phyloP scores from a whole-genome alignment of 768 basidiomycete genomes.

The Trametes maxima region DNA sequence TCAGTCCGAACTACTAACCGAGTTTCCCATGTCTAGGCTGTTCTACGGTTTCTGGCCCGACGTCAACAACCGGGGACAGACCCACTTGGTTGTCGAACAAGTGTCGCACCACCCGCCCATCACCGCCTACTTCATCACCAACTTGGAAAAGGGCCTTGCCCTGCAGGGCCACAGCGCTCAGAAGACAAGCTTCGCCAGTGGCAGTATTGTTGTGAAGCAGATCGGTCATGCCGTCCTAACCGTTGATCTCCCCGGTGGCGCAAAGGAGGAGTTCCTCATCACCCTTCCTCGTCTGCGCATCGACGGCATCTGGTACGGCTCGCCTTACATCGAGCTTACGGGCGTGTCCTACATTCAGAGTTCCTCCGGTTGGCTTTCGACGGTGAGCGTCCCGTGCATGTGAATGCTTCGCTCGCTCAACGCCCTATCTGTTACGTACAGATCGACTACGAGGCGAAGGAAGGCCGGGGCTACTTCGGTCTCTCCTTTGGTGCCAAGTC shows the following conservation, averaged over 20 bases:
- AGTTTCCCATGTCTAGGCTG: constrained; percentile 46
- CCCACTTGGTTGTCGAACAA: constrained; percentile 86
- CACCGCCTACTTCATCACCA: constrained; percentile 86
- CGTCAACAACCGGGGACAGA: constrained; percentile 68
- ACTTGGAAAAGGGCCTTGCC: constrained; percentile 71
- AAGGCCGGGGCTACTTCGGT: constrained; percentile 90
- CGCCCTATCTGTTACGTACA: neutral
- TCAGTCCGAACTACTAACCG: neutral
- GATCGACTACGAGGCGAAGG: constrained; percentile 95
- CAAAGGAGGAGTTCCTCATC: constrained; percentile 77
- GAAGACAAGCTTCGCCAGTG: constrained; percentile 89
- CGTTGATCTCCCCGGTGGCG: constrained; percentile 58
- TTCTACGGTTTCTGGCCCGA: constrained; percentile 93
- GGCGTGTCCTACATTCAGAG: constrained; percentile 80
- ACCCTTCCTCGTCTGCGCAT: constrained; percentile 92
- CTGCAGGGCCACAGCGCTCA: constrained; percentile 91
- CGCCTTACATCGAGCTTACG: constrained; percentile 89
- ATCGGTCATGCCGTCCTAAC: constrained; percentile 90
- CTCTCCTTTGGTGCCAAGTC: constrained; percentile 67
- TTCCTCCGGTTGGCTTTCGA: constrained; percentile 60
- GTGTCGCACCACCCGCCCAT: constrained; percentile 95
- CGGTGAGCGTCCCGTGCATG: constrained; percentile 37
- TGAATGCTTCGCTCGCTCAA: neutral
- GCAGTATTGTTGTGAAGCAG: constrained; percentile 87
- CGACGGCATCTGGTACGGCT: constrained; percentile 89